These are phyloP conservation scores for Juncus inflexus DNA, from an alignment of 176 grass and related monocot genomes.

Conservation along the genomic window DNA sequence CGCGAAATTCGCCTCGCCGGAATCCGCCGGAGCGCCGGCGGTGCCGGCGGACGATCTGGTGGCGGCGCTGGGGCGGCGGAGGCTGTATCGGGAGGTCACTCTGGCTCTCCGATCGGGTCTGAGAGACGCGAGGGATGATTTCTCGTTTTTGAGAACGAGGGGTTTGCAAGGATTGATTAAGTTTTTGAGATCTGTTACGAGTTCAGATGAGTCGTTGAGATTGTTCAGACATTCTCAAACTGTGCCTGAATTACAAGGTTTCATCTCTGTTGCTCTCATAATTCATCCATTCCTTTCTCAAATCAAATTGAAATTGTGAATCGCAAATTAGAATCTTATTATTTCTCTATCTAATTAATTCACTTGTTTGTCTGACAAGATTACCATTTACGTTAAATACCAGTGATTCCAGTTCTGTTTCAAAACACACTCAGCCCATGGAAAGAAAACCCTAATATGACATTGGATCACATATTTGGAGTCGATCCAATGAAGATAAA, in stretches of 20 bases:
- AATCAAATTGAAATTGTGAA: not conserved
- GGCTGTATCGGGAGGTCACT: slow-evolving; percentile 89
- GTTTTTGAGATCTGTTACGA: slow-evolving; percentile 60
- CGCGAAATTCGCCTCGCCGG: slow-evolving; percentile 15
- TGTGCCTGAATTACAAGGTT: slow-evolving; percentile 89
- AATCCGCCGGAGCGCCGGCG: slow-evolving; percentile 26
- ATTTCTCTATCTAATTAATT: slow-evolving; percentile 18
- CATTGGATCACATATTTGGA: slow-evolving; percentile 73
- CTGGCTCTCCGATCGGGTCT: slow-evolving; percentile 75
- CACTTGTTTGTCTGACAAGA: slow-evolving; percentile 15
- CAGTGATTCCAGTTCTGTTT: slow-evolving; percentile 98
- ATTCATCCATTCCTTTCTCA: not conserved
- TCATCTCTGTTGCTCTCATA: slow-evolving; percentile 5
- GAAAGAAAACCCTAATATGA: slow-evolving; percentile 58
- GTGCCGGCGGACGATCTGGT: slow-evolving; percentile 46
- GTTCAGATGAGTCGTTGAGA: slow-evolving; percentile 47
- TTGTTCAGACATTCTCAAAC: slow-evolving; percentile 91
- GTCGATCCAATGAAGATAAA: slow-evolving; percentile 71
- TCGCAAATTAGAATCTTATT: slow-evolving; percentile 4
- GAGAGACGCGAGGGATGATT: slow-evolving; percentile 83
- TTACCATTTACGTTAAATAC: slow-evolving; percentile 40
- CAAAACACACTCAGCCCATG: slow-evolving; percentile 75
- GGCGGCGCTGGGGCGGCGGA: slow-evolving; percentile 49
- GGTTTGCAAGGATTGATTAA: slow-evolving; percentile 63
- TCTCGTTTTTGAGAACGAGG: slow-evolving; percentile 83